These are phyloP conservation scores for Phaseolus coccineus DNA, from an alignment of 331 rosid genomes.

Conservation along the genomic window DNA sequence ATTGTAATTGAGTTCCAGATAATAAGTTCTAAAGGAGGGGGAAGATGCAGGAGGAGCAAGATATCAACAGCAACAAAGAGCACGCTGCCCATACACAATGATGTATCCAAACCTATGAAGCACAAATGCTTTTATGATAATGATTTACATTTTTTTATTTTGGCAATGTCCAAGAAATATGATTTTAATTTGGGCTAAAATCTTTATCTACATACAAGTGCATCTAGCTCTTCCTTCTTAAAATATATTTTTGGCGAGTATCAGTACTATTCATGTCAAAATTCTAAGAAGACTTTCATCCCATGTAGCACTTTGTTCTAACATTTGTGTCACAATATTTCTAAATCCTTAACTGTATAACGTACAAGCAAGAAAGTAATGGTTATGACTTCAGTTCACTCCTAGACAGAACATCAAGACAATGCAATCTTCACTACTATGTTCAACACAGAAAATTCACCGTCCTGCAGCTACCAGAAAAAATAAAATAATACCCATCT, in stretches of 20 bases:
- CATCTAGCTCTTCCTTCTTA: background rate
- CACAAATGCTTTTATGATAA: too few relatives aligned
- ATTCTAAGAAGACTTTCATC: conserved; percentile 3
- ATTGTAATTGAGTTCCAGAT: conserved; percentile 7
- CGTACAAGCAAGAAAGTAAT: background rate
- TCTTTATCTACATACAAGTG: background rate
- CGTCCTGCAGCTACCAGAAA: background rate
- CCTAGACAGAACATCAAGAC: conserved; percentile 19
- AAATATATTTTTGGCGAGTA: conserved; percentile 8
- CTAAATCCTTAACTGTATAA: conserved; percentile 17
- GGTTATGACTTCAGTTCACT: background rate
- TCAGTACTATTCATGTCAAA: background rate
- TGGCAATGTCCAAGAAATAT: too few relatives aligned
- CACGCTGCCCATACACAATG: background rate
- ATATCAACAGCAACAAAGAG: conserved; percentile 27
- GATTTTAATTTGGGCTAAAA: too few relatives aligned
- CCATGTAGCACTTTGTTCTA: background rate
- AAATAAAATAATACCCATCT: background rate
- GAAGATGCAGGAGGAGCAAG: background rate
- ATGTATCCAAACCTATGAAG: too few relatives aligned
- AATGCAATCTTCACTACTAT: background rate
- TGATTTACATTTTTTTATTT: too few relatives aligned
- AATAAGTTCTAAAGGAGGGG: conserved; percentile 18
- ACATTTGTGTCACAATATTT: conserved; percentile 5
- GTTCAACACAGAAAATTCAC: conserved; percentile 33